Percentiles rank a stretch among this genome's conserved stretches.
Evolutionary conservation across 169 alveolate species (phyloP).

Genomic region (Plasmodium gonderi): DNA sequence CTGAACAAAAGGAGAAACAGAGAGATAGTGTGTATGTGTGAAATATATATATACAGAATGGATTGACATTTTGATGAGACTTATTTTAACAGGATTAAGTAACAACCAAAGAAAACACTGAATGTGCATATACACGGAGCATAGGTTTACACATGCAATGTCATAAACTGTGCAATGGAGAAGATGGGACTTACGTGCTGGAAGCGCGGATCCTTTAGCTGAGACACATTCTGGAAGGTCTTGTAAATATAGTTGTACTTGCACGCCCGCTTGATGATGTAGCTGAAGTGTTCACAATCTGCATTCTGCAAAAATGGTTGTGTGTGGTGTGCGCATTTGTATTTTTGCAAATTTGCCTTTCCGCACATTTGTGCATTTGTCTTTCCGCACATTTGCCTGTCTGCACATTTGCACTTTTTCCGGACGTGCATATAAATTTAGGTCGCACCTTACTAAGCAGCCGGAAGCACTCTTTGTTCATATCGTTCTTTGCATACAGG

Average conservation of each 20-base stretch:
- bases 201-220: neutral
- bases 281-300: neutral
- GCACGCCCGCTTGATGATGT: slow-evolving; percentile 46
- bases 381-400: neutral
- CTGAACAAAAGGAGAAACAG: neutral
- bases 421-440: no score
- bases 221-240: slow-evolving; percentile 9
- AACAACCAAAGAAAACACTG: neutral
- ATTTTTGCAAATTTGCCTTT: neutral
- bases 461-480: slow-evolving; percentile 6
- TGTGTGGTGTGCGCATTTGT: neutral
- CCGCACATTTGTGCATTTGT: neutral
- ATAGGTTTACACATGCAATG: neutral
- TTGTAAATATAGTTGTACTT: slow-evolving; percentile 55
- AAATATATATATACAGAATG: neutral
- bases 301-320: neutral
- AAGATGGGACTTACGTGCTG: slow-evolving; percentile 1
- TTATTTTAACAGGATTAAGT: neutral
- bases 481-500: slow-evolving; percentile 15
- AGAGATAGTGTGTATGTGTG: no score
- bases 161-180: no score
- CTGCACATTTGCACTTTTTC: neutral
- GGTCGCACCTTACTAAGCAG: slow-evolving; percentile 4
- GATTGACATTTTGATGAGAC: neutral
- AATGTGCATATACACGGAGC: neutral